Conservation (phyloP, 1,284 basidiomycete genomes). For the Cutaneotrichosporon arboriforme region DNA sequence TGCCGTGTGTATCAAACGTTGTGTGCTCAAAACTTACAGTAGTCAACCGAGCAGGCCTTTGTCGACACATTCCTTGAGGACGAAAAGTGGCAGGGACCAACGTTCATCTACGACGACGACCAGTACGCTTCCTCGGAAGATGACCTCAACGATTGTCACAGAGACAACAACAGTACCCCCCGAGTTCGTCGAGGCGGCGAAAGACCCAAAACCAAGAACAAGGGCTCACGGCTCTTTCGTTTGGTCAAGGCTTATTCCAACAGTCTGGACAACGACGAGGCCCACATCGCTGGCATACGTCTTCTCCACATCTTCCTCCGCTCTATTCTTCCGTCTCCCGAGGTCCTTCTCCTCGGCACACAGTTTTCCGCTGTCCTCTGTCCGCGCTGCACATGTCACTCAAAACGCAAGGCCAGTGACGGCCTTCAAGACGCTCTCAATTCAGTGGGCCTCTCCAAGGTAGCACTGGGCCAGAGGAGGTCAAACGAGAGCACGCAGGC, state of each 20-base stretch:
- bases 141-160: no score
- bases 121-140: no score
- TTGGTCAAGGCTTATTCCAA: not conserved
- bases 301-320: not conserved
- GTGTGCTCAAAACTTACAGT: not conserved
- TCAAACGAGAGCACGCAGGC: no score
- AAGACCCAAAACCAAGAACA: no score
- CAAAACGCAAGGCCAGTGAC: not conserved
- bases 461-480: no score
- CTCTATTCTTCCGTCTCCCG: not conserved
- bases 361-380: not conserved
- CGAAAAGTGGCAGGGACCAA: not conserved
- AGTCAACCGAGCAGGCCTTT: not conserved
- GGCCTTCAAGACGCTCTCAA: not conserved
- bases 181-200: no score
- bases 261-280: not conserved
- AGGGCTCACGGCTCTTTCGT: no score
- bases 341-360: not conserved
- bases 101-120: no score
- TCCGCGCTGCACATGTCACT: not conserved
- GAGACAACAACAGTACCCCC: no score
- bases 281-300: not conserved
- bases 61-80: not conserved
- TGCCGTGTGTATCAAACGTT: not conserved
- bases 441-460: not conserved